Evolutionary conservation across 306 rosid genomes (phyloP), one percentile per base, ranked within the genome.

Genomic region (Alnus rubra): DNA sequence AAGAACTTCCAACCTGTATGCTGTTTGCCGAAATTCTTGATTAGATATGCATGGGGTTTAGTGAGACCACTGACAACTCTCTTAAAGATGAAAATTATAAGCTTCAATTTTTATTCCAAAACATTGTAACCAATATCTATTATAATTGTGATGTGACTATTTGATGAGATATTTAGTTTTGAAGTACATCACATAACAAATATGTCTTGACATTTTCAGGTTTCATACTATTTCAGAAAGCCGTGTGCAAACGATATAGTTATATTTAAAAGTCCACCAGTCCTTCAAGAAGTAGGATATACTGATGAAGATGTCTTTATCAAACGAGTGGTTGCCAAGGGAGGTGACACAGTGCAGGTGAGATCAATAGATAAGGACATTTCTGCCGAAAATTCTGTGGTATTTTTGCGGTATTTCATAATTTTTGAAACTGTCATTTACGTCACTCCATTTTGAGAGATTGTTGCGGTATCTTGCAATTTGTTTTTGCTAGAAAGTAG

Each of bases 231-330:
- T 76, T 91, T 95, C 83, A 90, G 99, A 87, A 88, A 89, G 86
- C 99, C 99, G 2, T 91, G 99, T 81, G 87, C 97, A 63, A 93
- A 92, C 79, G 99, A 93, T 81, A 91, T 96, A 19, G 97, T 93
- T 78, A 93, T 96, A 80, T 96, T 93, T 53, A 93, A 91, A 83
- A 96, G 98, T 78, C 98, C 99, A 75, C 99, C 98, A 1, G 96
- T 89, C 3, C 99, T 96, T 79, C 99, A 96, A 82, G 90, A 91
- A 87, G 99, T 89, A 80, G 98, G 98, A 84, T 96, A 96, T 68
- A 83, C 98, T 0, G 93, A 93, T 71, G 90, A 90, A 45, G 99
- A 96, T 83, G 98, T 96, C 65, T 96, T 96, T 76, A 93, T 96
- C 75, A 96, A 96, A 86, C 88, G 99, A 78, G 63, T 96, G 65